A percentile compares a stretch with the other conserved stretches of the same genome.
Evolutionary conservation across 441 rosid genomes (phyloP).

Genomic region (California macrophylla): DNA sequence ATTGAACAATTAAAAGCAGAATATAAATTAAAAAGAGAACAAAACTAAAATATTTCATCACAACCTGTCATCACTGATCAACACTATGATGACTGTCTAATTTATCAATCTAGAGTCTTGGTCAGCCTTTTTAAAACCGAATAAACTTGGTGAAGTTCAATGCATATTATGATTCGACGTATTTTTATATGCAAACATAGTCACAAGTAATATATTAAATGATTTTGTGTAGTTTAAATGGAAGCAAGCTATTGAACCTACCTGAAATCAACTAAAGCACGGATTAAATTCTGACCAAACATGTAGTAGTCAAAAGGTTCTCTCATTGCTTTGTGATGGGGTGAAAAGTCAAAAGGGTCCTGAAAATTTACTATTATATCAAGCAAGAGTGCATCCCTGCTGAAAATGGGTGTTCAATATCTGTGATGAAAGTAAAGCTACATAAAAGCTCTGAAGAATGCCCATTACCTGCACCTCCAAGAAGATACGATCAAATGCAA

Average conservation of each 20-base stretch:
- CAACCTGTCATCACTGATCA: not conserved
- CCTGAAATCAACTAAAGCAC: constrained; percentile 81
- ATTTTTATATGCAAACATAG: not conserved
- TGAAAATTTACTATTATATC: constrained; percentile 33
- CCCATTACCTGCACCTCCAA: constrained; percentile 69
- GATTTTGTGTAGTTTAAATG: constrained; percentile 3
- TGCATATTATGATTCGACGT: not conserved
- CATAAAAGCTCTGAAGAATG: constrained; percentile 16
- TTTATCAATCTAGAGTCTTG: constrained; percentile 4
- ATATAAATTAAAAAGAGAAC: not conserved
- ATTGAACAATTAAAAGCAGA: not conserved
- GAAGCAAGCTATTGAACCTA: constrained; percentile 27
- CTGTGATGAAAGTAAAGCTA: constrained; percentile 7
- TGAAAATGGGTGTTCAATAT: constrained; percentile 10
- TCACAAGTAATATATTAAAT: constrained; percentile 8
- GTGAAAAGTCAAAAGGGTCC: constrained; percentile 70
- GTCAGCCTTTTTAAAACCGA: not conserved
- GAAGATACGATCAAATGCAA: constrained; percentile 60
- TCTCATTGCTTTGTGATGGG: constrained; percentile 75
- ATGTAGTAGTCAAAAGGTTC: constrained; percentile 88
- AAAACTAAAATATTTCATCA: constrained; percentile 2
- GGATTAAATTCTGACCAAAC: constrained; percentile 87
- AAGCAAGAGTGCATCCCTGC: constrained; percentile 22
- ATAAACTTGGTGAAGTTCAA: not conserved
- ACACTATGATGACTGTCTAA: not conserved